phyloP scores from a whole-genome alignment of 176 grass and related monocot species.

The Triticum monococcum region DNA sequence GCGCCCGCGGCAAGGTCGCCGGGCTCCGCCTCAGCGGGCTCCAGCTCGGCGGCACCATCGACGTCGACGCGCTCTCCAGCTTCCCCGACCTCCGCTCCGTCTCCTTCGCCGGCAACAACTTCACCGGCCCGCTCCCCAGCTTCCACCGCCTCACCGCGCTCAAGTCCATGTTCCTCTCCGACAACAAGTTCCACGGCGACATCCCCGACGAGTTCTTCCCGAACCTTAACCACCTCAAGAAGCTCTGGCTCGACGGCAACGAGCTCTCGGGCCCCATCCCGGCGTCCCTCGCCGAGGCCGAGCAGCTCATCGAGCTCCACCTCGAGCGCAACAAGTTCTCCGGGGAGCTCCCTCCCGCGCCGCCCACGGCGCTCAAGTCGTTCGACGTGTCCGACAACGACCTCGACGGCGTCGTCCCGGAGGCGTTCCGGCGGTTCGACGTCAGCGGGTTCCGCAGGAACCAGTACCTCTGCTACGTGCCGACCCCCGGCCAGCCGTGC shows the following conservation, averaged over 20 bases:
- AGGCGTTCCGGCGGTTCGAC: conserved; percentile 62
- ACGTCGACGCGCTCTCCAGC: conserved; percentile 49
- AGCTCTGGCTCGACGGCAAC: conserved; percentile 83
- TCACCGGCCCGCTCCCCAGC: conserved; percentile 59
- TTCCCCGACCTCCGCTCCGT: conserved; percentile 65
- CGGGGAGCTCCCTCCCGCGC: conserved; percentile 42
- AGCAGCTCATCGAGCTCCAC: conserved; percentile 63
- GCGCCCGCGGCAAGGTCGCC: conserved; percentile 37
- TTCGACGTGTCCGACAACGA: conserved; percentile 72
- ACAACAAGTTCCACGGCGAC: conserved; percentile 60
- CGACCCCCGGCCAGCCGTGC: conserved; percentile 31
- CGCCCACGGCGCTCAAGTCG: conserved; percentile 42
- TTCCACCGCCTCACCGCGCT: conserved; percentile 55
- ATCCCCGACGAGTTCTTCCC: conserved; percentile 62
- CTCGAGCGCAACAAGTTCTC: conserved; percentile 63
- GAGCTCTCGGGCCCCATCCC: conserved; percentile 53
- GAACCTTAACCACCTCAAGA: conserved; percentile 63
- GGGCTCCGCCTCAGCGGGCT: conserved; percentile 59
- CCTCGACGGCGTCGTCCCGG: conserved; percentile 66
- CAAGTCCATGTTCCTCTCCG: conserved; percentile 72
- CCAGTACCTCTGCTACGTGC: conserved; percentile 52
- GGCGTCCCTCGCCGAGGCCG: conserved; percentile 42
- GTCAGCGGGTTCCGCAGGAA: conserved; percentile 54
- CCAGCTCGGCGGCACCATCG: conserved; percentile 55
- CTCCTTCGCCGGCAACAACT: conserved; percentile 56